phyloP scores from a whole-genome alignment of 2,329 filamentous ascomycete species.

The Cercospora sp. region DNA sequence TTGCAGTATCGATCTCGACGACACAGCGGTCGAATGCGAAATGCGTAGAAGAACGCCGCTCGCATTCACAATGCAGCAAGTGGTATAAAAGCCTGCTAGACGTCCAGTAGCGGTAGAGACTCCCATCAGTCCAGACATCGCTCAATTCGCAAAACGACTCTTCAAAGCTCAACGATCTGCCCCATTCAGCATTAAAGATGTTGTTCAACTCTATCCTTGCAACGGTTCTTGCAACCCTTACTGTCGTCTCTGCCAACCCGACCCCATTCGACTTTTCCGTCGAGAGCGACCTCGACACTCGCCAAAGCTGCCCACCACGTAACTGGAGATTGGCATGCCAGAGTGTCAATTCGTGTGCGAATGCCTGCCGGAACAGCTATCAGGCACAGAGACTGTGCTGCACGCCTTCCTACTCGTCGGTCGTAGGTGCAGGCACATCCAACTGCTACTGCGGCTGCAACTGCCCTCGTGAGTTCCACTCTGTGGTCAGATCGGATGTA shows the following conservation, averaged over 20 bases:
- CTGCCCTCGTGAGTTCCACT: neutral
- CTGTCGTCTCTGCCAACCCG: neutral
- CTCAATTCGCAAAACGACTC: neutral
- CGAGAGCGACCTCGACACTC: neutral
- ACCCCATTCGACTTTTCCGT: neutral
- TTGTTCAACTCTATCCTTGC: neutral
- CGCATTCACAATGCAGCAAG: neutral
- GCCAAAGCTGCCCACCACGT: neutral
- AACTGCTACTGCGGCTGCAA: slow-evolving; percentile 4
- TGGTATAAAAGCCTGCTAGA: neutral
- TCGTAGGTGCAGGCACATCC: neutral
- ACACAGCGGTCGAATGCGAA: neutral
- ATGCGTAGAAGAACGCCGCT: neutral
- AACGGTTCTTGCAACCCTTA: neutral
- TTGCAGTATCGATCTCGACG: neutral
- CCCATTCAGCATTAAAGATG: neutral
- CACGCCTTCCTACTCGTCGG: neutral
- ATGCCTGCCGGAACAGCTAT: neutral
- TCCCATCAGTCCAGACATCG: neutral
- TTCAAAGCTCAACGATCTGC: neutral
- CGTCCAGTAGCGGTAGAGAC: neutral
- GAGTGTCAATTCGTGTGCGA: neutral
- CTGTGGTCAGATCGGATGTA: neutral
- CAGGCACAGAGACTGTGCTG: neutral
- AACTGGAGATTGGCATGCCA: neutral